Evolutionary conservation across 768 basidiomycete species (phyloP).

Genomic region (Cystofilobasidium capitatum): DNA sequence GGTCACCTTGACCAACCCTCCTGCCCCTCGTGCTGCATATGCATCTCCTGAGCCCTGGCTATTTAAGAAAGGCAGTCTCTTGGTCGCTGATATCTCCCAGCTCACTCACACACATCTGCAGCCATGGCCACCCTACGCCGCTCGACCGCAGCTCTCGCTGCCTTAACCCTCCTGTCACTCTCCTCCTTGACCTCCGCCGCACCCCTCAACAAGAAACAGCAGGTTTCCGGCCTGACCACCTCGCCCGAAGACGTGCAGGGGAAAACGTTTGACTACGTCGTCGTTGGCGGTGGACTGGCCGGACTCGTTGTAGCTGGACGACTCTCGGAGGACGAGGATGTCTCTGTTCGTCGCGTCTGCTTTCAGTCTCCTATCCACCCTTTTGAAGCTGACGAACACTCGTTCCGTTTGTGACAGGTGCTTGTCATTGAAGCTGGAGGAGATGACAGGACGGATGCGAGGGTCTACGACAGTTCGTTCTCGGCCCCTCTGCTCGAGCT

Average conservation of each 20-base stretch:
- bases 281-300: slow-evolving; percentile 47
- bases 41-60: too few species aligned
- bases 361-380: neutral
- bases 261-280: slow-evolving; percentile 50
- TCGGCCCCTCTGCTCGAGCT: neutral
- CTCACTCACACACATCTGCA: neutral
- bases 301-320: slow-evolving; percentile 46
- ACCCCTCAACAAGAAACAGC: neutral
- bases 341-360: slow-evolving; percentile 38
- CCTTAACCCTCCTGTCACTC: neutral
- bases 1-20: too few species aligned
- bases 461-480: slow-evolving; percentile 42
- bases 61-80: too few species aligned
- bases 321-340: slow-evolving; percentile 45
- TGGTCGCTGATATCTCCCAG: neutral
- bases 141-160: neutral
- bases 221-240: neutral
- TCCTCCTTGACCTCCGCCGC: neutral
- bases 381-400: slow-evolving; percentile 27
- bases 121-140: neutral
- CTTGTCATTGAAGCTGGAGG: slow-evolving; percentile 50
- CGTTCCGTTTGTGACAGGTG: slow-evolving; percentile 39
- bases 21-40: too few species aligned
- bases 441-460: slow-evolving; percentile 45
- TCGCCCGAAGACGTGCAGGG: slow-evolving; percentile 26